These are phyloP conservation scores for Euphorbia pulcherrima DNA, from an alignment of 345 rosid genomes.

Conservation along the genomic window DNA sequence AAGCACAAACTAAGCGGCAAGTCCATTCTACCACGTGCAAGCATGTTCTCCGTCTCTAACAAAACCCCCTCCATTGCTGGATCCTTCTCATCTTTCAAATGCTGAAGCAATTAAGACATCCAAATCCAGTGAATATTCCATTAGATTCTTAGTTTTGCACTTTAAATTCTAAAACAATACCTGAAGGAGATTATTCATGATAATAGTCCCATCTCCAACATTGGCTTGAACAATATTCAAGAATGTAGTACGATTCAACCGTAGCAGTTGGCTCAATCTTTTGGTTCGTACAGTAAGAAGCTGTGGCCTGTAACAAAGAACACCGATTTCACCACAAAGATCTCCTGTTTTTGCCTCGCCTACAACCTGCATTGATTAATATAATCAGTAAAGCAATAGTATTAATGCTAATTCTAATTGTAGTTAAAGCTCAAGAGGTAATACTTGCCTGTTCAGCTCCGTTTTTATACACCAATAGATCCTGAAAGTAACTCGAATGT, in stretches of 20 bases:
- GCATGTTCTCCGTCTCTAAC: slow-evolving; percentile 68
- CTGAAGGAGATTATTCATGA: slow-evolving; percentile 91
- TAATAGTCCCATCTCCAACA: slow-evolving; percentile 86
- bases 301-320: slow-evolving; percentile 82
- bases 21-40: slow-evolving; percentile 72
- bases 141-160: background rate
- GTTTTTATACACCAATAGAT: slow-evolving; percentile 20
- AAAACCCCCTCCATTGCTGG: slow-evolving; percentile 67
- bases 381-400: background rate
- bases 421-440: background rate
- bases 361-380: slow-evolving; percentile 46
- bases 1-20: slow-evolving; percentile 60
- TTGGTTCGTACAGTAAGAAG: slow-evolving; percentile 84
- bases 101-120: slow-evolving; percentile 11
- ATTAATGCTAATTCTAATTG: background rate
- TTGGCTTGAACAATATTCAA: slow-evolving; percentile 80
- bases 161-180: slow-evolving; percentile 25
- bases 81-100: slow-evolving; percentile 65
- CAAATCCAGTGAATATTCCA: background rate
- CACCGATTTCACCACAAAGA: slow-evolving; percentile 81
- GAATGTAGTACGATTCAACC: slow-evolving; percentile 80
- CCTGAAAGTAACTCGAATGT: slow-evolving; percentile 13
- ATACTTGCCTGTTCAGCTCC: slow-evolving; percentile 34
- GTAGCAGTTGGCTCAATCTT: slow-evolving; percentile 80
- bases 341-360: slow-evolving; percentile 73